Evolutionary conservation across 2,329 filamentous ascomycete genomes (phyloP).

Genomic region (Amylocarpus encephaloides): DNA sequence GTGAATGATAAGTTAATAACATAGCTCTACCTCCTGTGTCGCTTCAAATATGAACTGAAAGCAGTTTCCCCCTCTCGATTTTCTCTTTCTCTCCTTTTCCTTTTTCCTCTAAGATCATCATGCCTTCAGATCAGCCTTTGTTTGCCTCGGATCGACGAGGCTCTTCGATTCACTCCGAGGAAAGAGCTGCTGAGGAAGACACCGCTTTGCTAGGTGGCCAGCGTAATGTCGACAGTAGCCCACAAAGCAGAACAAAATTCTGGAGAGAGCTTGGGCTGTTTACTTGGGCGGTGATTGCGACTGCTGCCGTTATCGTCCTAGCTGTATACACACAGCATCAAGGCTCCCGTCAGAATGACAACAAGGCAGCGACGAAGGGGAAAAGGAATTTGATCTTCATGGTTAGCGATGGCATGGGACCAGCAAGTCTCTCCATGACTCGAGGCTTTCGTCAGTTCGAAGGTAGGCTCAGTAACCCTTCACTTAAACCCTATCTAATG

Average conservation of each 20-base stretch:
- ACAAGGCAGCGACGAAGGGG: conserved; percentile 37
- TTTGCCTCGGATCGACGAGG: conserved; percentile 37
- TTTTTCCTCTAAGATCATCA: conserved; percentile 7
- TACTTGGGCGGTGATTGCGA: conserved; percentile 76
- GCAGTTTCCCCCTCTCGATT: neutral
- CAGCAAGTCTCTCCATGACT: conserved; percentile 80
- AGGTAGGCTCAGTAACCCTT: conserved; percentile 28
- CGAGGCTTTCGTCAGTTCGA: conserved; percentile 78
- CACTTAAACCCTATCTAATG: neutral
- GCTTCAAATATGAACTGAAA: neutral
- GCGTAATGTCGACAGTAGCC: conserved; percentile 20
- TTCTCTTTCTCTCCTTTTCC: neutral
- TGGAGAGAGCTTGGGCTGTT: conserved; percentile 75
- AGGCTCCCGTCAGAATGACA: conserved; percentile 31
- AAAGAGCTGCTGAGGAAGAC: conserved; percentile 43
- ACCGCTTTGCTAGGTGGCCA: conserved; percentile 32
- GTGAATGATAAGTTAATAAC: neutral
- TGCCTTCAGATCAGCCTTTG: conserved; percentile 25
- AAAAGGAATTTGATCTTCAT: conserved; percentile 98
- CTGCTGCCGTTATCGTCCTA: conserved; percentile 69
- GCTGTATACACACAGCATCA: conserved; percentile 74
- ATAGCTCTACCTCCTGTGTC: neutral
- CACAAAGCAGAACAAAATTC: conserved; percentile 41
- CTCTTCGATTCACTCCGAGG: conserved; percentile 49
- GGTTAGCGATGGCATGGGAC: conserved; percentile 98